Conservation (phyloP, 371 early-diverging fungal genomes). For the Mortierella sp. region DNA sequence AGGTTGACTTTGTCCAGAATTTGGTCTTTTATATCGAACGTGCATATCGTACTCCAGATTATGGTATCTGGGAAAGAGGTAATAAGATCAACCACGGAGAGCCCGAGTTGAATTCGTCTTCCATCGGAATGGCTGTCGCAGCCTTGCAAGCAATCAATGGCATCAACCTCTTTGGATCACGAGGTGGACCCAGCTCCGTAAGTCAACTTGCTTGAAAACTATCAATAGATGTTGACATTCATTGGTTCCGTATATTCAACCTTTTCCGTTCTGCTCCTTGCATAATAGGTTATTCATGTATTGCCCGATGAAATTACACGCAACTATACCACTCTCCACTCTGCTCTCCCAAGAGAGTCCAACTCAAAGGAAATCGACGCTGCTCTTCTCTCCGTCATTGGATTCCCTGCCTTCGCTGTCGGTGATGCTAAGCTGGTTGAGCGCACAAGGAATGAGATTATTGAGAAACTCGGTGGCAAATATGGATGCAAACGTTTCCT, state of each 20-base stretch:
- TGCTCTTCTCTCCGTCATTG: constrained; percentile 87
- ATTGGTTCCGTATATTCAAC: not conserved
- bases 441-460: constrained; percentile 80
- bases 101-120: constrained; percentile 90
- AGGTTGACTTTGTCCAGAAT: constrained; percentile 93
- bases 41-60: constrained; percentile 82
- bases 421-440: constrained; percentile 75
- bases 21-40: constrained; percentile 92
- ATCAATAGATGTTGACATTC: not conserved
- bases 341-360: constrained; percentile 90
- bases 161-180: constrained; percentile 88
- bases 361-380: constrained; percentile 93
- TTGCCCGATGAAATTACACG: constrained; percentile 90
- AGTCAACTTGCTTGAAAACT: constrained; percentile 10
- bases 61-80: constrained; percentile 94
- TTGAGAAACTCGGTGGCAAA: constrained; percentile 85
- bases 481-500: constrained; percentile 92
- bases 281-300: constrained; percentile 79
- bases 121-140: constrained; percentile 94
- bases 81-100: constrained; percentile 93
- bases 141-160: constrained; percentile 92
- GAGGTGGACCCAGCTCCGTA: constrained; percentile 88
- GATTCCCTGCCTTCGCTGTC: constrained; percentile 93
- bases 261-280: too few species aligned
- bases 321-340: constrained; percentile 84